Evolutionary conservation across 352 stramenopile species (phyloP), one percentile per base, ranked within the genome.

Genomic region (Phytophthora constricta): DNA sequence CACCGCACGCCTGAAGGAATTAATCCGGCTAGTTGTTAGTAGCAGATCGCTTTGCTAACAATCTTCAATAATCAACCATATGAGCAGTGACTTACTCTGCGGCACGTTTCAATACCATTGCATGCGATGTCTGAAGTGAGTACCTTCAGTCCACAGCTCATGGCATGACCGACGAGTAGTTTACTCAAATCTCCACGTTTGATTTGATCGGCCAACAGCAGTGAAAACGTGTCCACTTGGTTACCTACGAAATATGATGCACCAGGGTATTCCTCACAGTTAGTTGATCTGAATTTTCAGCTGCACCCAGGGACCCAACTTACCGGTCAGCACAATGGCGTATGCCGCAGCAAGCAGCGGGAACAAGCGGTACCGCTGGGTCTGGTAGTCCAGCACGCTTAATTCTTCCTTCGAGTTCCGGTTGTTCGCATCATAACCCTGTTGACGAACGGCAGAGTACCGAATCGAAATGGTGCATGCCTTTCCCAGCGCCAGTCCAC

Each of bases 281-380:
- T n/a, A n/a, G n/a, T n/a, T n/a, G n/a, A n/a, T n/a, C n/a, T n/a
- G n/a, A n/a, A n/a, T n/a, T n/a, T n/a, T n/a, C n/a, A 20, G 14
- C 50, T 46, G 1, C 41, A 37, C 34, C 23, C 9, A 45, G 2
- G 2, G n/a, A 47, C 27, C 33, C 4, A 28, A 25, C 49, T 45
- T 48, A 81, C 75, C 80, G 7, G 67, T 86, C 33, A 89, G 47
- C 83, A 76, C 97, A 85, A 82, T 97, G 80, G 91, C 95, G 67
- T 98, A 98, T 11, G 92, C 90, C 5, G 83, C 79, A 13, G 96
- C 96, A 31, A 99, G 67, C 39, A 98, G 72, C 27, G 96, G 95
- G 31, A 99, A 82, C 14, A 99, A 80, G 19, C 96, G 91, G 76
- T 98, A 96, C 72, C 98, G 95, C 74, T 99, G 96, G 71, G 94